Base-by-base conservation (phyloP, 2,329 filamentous ascomycete genomes). In the Thielaviopsis punctulata region DNA sequence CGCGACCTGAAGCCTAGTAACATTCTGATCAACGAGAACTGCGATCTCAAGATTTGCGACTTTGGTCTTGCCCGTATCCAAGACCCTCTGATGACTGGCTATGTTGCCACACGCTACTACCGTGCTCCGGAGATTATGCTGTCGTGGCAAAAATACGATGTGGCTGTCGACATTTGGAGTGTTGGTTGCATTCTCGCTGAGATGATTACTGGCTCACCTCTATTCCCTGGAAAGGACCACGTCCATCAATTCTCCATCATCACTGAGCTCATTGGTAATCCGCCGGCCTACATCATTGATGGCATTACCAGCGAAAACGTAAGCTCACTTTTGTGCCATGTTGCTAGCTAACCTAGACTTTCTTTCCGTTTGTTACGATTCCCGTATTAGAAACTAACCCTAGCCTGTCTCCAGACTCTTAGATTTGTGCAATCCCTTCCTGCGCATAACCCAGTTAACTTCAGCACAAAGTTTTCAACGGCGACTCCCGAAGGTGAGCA, bases 241-340 rank as follows among this genome's bases (percentile, higher is more conserved):
- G 92, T 98, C 68, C 95, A 98, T 70, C 92, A 98, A 67, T 98
- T 98, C 69, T 95, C 89, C 59, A 98, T 98, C 72, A 98, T 98
- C 66, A 98, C 92, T 19, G 92, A 98, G 67, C 77, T 98, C 39
- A 77, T 98, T 44, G 92, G 92, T 46, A 96, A 92, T 30, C 92
- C 92, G 10, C 92, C 92, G 33, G 89, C 96, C 66, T 92, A 98
- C 75, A 92, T 98, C 62, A 96, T 98, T 65, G 84, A 94, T 70
- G 95, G 87, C 43, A 98, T 98, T 65, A 94, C 90, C 61, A 96
- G 90, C 65, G 92, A 96, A 69, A 98, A 98, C 65, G 86, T 90
- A 66, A 71, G 84, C 62, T 41, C 39, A n/a, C 21, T 21, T 36
- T n/a, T n/a, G 8, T 8, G 8, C 27, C 27, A 12, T 4, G 7